phyloP scores from a whole-genome alignment of 192 early-diverging fungal species.

The Podila epigama region DNA sequence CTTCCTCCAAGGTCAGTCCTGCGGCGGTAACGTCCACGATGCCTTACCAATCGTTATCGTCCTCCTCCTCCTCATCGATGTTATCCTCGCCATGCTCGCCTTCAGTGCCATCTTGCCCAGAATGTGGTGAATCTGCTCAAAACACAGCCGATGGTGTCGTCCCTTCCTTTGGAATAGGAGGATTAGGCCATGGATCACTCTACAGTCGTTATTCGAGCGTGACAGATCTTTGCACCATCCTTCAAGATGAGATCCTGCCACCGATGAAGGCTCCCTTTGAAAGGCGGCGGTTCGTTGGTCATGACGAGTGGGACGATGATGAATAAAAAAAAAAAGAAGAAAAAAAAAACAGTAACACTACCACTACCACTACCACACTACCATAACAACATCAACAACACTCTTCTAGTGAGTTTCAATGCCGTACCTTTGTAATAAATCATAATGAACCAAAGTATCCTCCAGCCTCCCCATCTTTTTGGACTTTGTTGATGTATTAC shows the following conservation, averaged over 20 bases:
- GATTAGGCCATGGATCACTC: not conserved
- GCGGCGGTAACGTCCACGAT: not conserved
- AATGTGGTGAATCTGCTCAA: not conserved
- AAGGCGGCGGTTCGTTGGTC: constrained; percentile 7
- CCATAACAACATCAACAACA: not conserved
- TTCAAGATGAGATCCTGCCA: constrained; percentile 24
- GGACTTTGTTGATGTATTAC: too few species aligned
- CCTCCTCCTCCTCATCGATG: too few species aligned
- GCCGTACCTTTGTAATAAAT: too few species aligned
- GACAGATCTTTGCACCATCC: constrained; percentile 34
- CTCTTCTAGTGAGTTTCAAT: too few species aligned
- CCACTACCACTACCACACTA: too few species aligned
- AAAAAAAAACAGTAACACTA: not conserved
- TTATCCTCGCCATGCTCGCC: too few species aligned
- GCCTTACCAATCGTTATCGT: too few species aligned
- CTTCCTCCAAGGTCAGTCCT: not conserved
- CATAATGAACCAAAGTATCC: too few species aligned
- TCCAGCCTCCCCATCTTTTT: too few species aligned
- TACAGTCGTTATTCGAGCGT: constrained; percentile 10
- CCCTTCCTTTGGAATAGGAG: not conserved
- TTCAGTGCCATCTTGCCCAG: not conserved
- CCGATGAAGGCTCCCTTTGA: constrained; percentile 20
- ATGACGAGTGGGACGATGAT: constrained; percentile 41
- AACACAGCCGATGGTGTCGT: not conserved
- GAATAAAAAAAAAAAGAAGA: not conserved